These are phyloP conservation scores for Micractinium conductrix DNA, from an alignment of 139 green algal species.

Conservation along the genomic window DNA sequence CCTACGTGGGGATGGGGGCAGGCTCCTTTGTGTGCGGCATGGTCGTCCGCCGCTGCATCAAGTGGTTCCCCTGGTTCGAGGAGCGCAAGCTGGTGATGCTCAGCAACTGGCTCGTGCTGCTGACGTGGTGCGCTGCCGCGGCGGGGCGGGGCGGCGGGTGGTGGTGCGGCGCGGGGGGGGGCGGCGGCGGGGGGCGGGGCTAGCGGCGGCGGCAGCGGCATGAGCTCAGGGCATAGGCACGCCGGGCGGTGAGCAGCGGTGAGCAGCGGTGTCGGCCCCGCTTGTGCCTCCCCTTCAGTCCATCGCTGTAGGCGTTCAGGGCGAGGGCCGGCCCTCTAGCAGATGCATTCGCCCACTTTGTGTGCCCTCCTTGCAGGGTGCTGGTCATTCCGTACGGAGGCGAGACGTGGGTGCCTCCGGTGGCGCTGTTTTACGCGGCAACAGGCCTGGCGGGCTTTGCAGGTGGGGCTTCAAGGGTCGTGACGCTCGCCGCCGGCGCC, in stretches of 20 bases:
- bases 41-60: constrained; percentile 9
- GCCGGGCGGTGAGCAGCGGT: no score
- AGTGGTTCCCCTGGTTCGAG: constrained; percentile 7
- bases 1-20: constrained; percentile 15
- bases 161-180: no score
- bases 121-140: not conserved
- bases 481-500: not conserved
- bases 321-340: no score
- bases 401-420: constrained; percentile 12
- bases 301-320: no score
- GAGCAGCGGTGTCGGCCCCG: no score
- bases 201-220: no score
- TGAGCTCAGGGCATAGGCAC: no score
- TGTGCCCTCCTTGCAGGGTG: constrained; percentile 12
- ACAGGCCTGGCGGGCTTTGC: constrained; percentile 5
- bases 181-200: no score
- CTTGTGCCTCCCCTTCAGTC: no score
- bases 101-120: not conserved
- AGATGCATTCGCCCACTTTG: not conserved
- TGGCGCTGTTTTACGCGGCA: constrained; percentile 16
- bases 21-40: constrained; percentile 13
- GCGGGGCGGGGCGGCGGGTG: no score
- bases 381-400: constrained; percentile 44
- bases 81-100: constrained; percentile 17
- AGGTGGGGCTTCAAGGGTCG: not conserved